Base-by-base conservation (phyloP, 2,329 filamentous ascomycete species). In the Fusarium setosum region DNA sequence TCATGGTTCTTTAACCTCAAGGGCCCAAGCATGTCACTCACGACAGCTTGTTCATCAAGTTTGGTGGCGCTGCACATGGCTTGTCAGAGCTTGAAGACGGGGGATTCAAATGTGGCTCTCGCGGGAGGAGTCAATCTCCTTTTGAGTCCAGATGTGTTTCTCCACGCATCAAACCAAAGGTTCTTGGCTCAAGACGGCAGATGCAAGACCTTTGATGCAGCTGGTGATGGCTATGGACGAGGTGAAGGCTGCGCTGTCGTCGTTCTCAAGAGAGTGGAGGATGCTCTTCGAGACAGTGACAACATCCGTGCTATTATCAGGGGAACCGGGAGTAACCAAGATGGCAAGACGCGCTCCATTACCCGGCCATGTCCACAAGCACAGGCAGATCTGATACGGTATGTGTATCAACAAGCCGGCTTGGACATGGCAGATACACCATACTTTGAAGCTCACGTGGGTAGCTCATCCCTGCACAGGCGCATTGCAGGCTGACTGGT, bases 361-460 rank as follows among this genome's bases (percentile, higher is more conserved):
- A 48, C 52, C 11, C 15, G 45, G 0, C 56, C 56, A 12, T 55
- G 52, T 5, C 18, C n/a, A 1, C 21, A 34, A 0, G 41, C 61
- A 4, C 61, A 63, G 18, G 51, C 44, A n/a, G 47, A 41, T 6
- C 31, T 63, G 7, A 35, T 44, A 2, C 41, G 42, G 1, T 34
- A 24, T 1, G 51, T 56, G 23, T 63, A 61, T 24, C 4, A 2
- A 6, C 20, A 41, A 12, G 32, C 23, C 9, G 47, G 49, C 1
- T 34, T 64, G 2, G 53, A 58, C 5, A 53, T 48, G 1, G 11
- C 18, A 0, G 44, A 61, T 9, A 56, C 49, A 2, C 17, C 29
- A 3, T 64, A 50, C 10, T 49, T 62, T 0, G 61, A 62, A 10
- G 37, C 35, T 10, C 61, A 64, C 5, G 61, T n/a, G n/a, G n/a